Conservation (phyloP, 441 rosid genomes). For the Cnidoscolus chayamansa region DNA sequence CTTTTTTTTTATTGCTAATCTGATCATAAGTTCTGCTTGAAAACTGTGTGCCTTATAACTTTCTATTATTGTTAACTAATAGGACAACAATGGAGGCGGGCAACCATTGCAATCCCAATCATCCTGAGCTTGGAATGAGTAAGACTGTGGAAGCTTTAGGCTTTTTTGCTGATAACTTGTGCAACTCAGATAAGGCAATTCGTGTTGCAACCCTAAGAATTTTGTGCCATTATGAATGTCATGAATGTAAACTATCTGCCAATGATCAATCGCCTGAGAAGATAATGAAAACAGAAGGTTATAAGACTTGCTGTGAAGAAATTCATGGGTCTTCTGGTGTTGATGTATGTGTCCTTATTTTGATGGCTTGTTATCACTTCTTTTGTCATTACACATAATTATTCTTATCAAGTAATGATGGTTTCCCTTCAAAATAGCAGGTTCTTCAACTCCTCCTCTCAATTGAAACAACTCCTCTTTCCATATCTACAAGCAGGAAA, state of each 20-base stretch:
- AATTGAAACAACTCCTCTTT: conserved; percentile 63
- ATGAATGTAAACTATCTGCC: conserved; percentile 25
- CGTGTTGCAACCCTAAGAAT: conserved; percentile 75
- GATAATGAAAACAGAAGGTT: conserved; percentile 51
- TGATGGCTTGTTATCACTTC: conserved; percentile 2
- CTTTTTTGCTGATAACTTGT: conserved; percentile 62
- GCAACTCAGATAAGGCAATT: conserved; percentile 62
- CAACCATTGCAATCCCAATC: conserved; percentile 26
- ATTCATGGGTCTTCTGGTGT: conserved; percentile 20
- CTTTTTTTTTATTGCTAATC: not conserved
- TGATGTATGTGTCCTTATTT: conserved; percentile 45
- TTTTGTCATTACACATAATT: not conserved
- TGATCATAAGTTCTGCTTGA: conserved; percentile 16
- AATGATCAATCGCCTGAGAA: conserved; percentile 44
- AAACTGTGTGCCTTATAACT: not conserved
- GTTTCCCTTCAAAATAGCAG: conserved; percentile 43
- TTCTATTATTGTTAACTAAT: conserved; percentile 16
- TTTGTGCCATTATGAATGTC: conserved; percentile 66
- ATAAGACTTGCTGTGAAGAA: conserved; percentile 27
- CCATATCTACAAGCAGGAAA: conserved; percentile 65
- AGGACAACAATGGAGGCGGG: conserved; percentile 47
- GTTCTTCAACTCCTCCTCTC: conserved; percentile 65
- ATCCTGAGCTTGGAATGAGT: conserved; percentile 48
- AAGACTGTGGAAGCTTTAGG: conserved; percentile 44
- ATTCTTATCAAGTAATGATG: conserved; percentile 11